A percentile compares a stretch with the other conserved stretches of the same genome.
Conservation (phyloP, 441 rosid genomes). For the Populus hybrid region DNA sequence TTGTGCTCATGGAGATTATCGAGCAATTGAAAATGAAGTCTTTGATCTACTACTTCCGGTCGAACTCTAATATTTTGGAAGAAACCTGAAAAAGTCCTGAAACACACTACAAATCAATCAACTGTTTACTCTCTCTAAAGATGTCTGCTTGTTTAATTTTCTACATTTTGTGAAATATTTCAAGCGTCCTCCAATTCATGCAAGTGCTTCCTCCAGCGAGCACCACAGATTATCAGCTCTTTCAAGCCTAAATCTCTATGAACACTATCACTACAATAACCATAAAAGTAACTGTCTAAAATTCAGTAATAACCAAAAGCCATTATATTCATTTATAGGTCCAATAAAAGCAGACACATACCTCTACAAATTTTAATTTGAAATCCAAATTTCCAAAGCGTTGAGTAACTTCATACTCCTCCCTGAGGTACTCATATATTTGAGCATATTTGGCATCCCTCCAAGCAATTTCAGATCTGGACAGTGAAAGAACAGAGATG, state of each 20-base stretch:
- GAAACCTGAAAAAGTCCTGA: background rate
- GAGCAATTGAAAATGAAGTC: background rate
- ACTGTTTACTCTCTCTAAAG: background rate
- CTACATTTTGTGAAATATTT: background rate
- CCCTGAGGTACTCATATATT: slow-evolving; percentile 84
- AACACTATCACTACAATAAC: background rate
- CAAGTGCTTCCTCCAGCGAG: background rate
- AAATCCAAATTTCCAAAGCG: slow-evolving; percentile 85
- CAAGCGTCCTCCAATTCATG: background rate
- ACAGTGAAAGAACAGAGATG: slow-evolving; percentile 15
- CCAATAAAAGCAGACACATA: slow-evolving; percentile 24
- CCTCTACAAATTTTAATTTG: slow-evolving; percentile 92
- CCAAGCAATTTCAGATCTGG: slow-evolving; percentile 97
- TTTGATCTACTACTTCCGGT: background rate
- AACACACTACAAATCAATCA: background rate
- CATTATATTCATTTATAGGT: background rate
- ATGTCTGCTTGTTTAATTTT: background rate
- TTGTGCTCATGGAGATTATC: background rate
- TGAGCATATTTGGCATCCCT: slow-evolving; percentile 91
- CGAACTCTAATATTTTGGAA: background rate
- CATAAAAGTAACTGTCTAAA: background rate
- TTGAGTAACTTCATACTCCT: slow-evolving; percentile 90
- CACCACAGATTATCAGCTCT: background rate
- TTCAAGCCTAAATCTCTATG: background rate
- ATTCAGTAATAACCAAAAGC: background rate